Evolutionary conservation across 331 rosid genomes (phyloP).

Genomic region (Malus hybrid): DNA sequence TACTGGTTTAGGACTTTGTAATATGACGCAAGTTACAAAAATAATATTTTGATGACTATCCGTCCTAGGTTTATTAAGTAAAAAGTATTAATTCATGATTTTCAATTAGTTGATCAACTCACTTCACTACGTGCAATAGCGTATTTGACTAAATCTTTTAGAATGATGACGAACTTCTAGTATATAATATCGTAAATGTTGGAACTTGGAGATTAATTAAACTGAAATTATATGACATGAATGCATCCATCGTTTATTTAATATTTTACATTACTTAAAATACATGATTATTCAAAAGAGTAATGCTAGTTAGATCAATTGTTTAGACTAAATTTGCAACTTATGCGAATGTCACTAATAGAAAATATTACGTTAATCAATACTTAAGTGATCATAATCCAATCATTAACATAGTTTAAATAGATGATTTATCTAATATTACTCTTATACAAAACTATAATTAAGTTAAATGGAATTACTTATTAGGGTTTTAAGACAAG

Average conservation of each 20-base stretch:
- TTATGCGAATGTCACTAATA: too few species aligned
- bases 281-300: too few species aligned
- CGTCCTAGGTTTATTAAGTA: not conserved
- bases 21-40: not conserved
- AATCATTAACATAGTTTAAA: too few species aligned
- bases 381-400: too few species aligned
- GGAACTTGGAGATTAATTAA: not conserved
- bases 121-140: not conserved
- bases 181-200: not conserved
- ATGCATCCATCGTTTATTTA: too few species aligned
- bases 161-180: not conserved
- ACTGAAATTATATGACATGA: not conserved
- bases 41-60: not conserved
- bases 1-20: not conserved
- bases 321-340: too few species aligned
- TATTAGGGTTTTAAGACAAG: not conserved
- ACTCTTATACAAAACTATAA: too few species aligned
- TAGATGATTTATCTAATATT: too few species aligned
- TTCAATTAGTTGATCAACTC: not conserved
- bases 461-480: not conserved
- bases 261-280: not conserved
- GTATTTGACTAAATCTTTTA: slow-evolving; percentile 18
- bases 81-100: not conserved
- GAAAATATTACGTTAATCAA: too few species aligned
- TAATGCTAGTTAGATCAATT: too few species aligned